Percentiles rank a stretch among this genome's conserved stretches.
Conservation (phyloP, 805 yeast species). For the Saturnispora halmiae region DNA sequence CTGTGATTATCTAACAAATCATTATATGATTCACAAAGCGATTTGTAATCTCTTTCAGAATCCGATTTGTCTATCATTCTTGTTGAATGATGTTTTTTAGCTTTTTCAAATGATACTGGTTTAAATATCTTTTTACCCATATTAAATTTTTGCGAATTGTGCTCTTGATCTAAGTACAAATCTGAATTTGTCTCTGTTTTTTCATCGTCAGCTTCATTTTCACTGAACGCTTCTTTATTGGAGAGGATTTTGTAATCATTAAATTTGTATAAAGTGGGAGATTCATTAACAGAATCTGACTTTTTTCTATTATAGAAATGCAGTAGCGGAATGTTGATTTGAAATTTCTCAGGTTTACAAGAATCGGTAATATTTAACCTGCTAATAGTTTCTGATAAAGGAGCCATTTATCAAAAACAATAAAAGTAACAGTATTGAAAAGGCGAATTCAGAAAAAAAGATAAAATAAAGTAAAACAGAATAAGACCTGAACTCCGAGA, state of each 20-base stretch:
- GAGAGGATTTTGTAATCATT: too few species aligned
- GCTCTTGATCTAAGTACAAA: not conserved
- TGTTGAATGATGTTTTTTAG: not conserved
- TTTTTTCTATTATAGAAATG: not conserved
- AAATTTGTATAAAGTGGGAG: not conserved
- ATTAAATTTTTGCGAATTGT: not conserved
- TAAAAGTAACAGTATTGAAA: too few species aligned
- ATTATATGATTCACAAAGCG: not conserved
- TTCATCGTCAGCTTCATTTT: conserved; percentile 9
- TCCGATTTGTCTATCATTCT: not conserved
- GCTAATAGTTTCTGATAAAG: not conserved
- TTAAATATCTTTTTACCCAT: not conserved
- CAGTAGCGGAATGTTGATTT: not conserved
- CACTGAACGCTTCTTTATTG: too few species aligned
- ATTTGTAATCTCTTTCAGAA: not conserved
- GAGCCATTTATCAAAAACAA: not conserved
- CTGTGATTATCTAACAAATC: not conserved
- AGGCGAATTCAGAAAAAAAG: too few species aligned
- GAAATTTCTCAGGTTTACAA: not conserved
- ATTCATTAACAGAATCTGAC: not conserved
- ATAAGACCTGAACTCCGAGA: not conserved
- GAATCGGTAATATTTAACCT: not conserved
- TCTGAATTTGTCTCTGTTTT: conserved; percentile 1
- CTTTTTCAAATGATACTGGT: not conserved
- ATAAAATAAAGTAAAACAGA: too few species aligned